Base-by-base conservation (phyloP, 2,329 filamentous ascomycete genomes). In the Ilyonectria sp. region DNA sequence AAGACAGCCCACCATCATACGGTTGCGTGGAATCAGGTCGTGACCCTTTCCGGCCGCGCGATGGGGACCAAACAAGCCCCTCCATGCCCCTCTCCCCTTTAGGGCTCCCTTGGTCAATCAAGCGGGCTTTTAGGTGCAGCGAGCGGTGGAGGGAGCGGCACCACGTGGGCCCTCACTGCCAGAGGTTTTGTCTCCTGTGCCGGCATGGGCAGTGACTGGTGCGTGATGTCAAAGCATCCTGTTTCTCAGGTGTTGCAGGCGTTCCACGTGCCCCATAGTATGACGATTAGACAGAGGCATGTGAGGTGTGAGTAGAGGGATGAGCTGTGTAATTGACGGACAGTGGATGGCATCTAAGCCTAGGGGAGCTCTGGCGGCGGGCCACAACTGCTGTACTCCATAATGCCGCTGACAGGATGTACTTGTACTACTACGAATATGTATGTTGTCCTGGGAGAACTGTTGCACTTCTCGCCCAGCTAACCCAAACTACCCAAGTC, bases 1-100 rank as follows among this genome's bases (percentile, higher is more conserved):
- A 62, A 56, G 62, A 72, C 71, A 69, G 65, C 60, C 71, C 74
- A 75, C 67, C 35, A 73, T 76, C 72, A 76, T 76, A 73, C 74
- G 72, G 74, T 76, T 62, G 37, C 13, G 49, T 65, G 70, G 60
- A 62, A 53, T 35, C 65, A 59, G 58, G 64, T 54, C 50, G 37
- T 31, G 60, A 54, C 53, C 53, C 43, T 50, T 35, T 29, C 52
- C 31, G 35, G 35, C 44, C 40, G 35, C 29, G 62, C 65, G 47
- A 60, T 69, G 65, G 65, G 58, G 59, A 40, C 57, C 49, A 62
- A 62, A 59, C 61, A 58, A 60, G 50, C 69, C 69, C 65, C 60
- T 66, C 60, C 26, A 33, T 61, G 54, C 65, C 54, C 55, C 57
- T 54, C 57, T 46, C 19, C 58, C 17, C n/a, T 31, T 47, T 67